Conservation (phyloP, 2,329 filamentous ascomycete genomes). For the Alternaria sp. region DNA sequence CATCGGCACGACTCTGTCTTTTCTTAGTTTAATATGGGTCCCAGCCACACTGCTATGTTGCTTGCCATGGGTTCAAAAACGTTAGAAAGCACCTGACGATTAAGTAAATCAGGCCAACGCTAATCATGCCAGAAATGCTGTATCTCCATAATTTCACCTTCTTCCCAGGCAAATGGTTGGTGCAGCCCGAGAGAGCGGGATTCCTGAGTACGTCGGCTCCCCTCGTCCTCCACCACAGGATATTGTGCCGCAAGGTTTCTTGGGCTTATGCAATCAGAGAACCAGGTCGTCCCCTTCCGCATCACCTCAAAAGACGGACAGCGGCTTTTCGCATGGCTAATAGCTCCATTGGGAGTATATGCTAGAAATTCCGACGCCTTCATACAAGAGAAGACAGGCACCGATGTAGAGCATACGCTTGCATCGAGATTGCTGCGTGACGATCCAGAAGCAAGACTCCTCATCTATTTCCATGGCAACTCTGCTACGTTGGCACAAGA, state of each 20-base stretch:
- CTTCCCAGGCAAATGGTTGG: constrained; percentile 48
- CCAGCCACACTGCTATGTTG: constrained; percentile 46
- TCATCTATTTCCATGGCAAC: constrained; percentile 70
- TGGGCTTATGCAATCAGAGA: constrained; percentile 62
- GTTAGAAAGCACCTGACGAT: constrained; percentile 19
- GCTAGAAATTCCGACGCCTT: constrained; percentile 71
- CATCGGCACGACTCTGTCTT: constrained; percentile 35
- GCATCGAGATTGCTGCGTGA: constrained; percentile 61
- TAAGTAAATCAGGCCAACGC: constrained; percentile 4
- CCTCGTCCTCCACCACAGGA: neutral
- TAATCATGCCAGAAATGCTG: constrained; percentile 40
- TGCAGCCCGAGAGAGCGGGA: constrained; percentile 49
- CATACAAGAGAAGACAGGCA: constrained; percentile 58
- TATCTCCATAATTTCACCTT: constrained; percentile 49
- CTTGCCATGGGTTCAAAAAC: constrained; percentile 50
- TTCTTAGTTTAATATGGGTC: constrained; percentile 47
- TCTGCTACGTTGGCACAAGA: constrained; percentile 80
- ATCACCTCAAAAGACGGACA: constrained; percentile 78
- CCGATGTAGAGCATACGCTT: constrained; percentile 56
- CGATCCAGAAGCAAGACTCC: constrained; percentile 62
- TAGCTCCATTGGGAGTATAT: constrained; percentile 81
- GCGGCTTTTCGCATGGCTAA: constrained; percentile 88
- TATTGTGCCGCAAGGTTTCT: neutral
- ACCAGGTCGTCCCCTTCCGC: constrained; percentile 86
- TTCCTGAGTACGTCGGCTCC: constrained; percentile 42